Evolutionary conservation across 2,329 filamentous ascomycete genomes (phyloP).

Genomic region (Diatrype stigma): DNA sequence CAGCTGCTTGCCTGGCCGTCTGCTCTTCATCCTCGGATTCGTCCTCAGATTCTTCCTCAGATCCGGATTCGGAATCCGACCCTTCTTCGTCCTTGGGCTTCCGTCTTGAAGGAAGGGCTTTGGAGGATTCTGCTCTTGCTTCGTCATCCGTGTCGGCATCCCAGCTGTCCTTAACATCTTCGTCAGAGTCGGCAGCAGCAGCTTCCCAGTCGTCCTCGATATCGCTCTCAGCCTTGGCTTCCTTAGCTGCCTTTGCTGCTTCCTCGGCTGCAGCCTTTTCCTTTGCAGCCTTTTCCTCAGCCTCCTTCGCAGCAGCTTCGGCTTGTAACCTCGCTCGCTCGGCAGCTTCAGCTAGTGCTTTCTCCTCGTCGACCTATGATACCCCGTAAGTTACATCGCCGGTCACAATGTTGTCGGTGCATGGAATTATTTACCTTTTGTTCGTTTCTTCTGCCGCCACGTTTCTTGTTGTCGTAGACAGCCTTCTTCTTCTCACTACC

Average conservation of each 20-base stretch:
- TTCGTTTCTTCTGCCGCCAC: constrained; percentile 55
- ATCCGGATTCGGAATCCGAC: constrained; percentile 48
- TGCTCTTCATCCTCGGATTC: constrained; percentile 70
- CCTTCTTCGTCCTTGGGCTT: constrained; percentile 28
- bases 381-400: constrained; percentile 7
- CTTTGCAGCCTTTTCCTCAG: constrained; percentile 55
- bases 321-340: constrained; percentile 66
- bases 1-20: constrained; percentile 68
- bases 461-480: constrained; percentile 71
- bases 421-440: constrained; percentile 42
- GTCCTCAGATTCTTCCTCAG: constrained; percentile 56
- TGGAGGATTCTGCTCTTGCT: constrained; percentile 31
- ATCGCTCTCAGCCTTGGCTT: constrained; percentile 53
- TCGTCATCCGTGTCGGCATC: constrained; percentile 81
- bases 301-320: constrained; percentile 60
- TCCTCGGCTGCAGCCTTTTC: constrained; percentile 55
- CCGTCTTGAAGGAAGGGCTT: constrained; percentile 27
- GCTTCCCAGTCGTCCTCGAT: constrained; percentile 86
- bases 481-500: constrained; percentile 65
- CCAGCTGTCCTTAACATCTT: constrained; percentile 90
- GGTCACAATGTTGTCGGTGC: not conserved
- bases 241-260: constrained; percentile 50
- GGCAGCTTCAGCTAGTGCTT: constrained; percentile 72
- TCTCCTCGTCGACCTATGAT: constrained; percentile 67
- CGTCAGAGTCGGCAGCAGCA: constrained; percentile 69